A percentile compares a stretch with the other conserved stretches of the same genome.
phyloP scores from a whole-genome alignment of 2,329 filamentous ascomycete species.

The Talaromyces albobiverticillius region DNA sequence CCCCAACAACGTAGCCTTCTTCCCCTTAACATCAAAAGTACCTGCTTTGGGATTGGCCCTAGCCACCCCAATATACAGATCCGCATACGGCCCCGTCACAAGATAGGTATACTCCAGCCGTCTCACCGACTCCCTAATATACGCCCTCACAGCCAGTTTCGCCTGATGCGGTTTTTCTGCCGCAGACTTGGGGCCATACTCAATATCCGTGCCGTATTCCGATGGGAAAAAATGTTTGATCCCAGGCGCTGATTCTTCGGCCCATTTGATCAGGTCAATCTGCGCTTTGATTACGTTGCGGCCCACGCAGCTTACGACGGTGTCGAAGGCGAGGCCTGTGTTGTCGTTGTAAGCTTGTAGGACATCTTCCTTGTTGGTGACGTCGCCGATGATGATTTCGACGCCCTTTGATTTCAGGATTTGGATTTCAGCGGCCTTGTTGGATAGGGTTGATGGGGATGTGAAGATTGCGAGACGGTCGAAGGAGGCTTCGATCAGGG shows the following conservation, averaged over 20 bases:
- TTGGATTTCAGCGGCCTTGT: slow-evolving; percentile 50
- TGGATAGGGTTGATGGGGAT: slow-evolving; percentile 45
- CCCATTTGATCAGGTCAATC: slow-evolving; percentile 58
- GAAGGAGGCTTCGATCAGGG: slow-evolving; percentile 50
- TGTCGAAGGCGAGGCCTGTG: slow-evolving; percentile 64
- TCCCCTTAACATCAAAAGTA: slow-evolving; percentile 56
- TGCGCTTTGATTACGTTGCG: slow-evolving; percentile 61
- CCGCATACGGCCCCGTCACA: slow-evolving; percentile 67
- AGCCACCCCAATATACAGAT: slow-evolving; percentile 53
- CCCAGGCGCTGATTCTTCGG: slow-evolving; percentile 51
- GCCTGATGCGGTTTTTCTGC: slow-evolving; percentile 65
- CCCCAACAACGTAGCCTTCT: slow-evolving; percentile 59
- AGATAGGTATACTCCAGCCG: slow-evolving; percentile 63
- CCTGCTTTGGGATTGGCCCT: slow-evolving; percentile 48
- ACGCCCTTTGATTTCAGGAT: slow-evolving; percentile 45
- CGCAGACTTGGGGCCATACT: slow-evolving; percentile 57
- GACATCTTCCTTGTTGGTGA: slow-evolving; percentile 52
- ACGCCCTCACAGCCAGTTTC: slow-evolving; percentile 64
- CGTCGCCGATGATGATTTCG: slow-evolving; percentile 55
- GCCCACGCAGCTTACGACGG: slow-evolving; percentile 63
- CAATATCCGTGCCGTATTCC: slow-evolving; percentile 65
- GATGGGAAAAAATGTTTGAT: slow-evolving; percentile 65
- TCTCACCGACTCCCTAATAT: slow-evolving; percentile 50
- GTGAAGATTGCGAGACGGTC: slow-evolving; percentile 56
- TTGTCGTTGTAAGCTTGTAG: slow-evolving; percentile 53